These are phyloP conservation scores for Coemansia sp. DNA, from an alignment of 192 early-diverging fungal species.

Conservation along the genomic window DNA sequence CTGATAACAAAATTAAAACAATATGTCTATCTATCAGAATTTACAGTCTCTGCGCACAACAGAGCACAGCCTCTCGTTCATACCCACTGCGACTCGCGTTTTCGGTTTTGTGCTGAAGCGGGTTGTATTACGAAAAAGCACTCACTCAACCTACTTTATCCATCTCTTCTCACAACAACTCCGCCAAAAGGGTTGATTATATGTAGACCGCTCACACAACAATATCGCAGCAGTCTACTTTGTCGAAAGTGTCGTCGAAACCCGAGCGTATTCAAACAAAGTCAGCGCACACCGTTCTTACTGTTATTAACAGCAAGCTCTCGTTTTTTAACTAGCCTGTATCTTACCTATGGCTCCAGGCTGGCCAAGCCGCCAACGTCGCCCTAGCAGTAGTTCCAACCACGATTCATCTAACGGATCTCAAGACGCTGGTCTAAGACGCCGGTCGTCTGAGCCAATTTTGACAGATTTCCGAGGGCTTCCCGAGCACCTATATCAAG, in stretches of 20 bases:
- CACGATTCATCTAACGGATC: neutral
- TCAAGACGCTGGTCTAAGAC: neutral
- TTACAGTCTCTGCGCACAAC: no score
- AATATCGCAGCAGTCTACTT: neutral
- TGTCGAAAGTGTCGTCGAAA: neutral
- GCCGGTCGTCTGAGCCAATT: neutral
- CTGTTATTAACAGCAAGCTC: neutral
- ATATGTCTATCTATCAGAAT: no score
- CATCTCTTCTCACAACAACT: neutral
- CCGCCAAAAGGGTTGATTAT: neutral
- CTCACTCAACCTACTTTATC: neutral
- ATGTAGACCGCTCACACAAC: slow-evolving; percentile 2
- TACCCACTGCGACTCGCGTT: neutral
- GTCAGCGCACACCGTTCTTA: neutral
- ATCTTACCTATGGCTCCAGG: neutral
- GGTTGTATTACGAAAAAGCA: no score
- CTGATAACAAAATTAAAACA: no score
- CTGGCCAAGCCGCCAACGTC: neutral
- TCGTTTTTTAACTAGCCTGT: neutral
- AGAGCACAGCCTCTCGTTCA: no score
- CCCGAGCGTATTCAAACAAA: neutral
- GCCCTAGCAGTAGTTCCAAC: neutral
- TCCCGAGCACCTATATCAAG: slow-evolving; percentile 33
- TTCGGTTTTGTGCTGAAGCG: no score
- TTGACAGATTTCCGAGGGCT: slow-evolving; percentile 12